Base-by-base conservation (phyloP, 2,329 filamentous ascomycete genomes). In the Metarhizium anisopliae region DNA sequence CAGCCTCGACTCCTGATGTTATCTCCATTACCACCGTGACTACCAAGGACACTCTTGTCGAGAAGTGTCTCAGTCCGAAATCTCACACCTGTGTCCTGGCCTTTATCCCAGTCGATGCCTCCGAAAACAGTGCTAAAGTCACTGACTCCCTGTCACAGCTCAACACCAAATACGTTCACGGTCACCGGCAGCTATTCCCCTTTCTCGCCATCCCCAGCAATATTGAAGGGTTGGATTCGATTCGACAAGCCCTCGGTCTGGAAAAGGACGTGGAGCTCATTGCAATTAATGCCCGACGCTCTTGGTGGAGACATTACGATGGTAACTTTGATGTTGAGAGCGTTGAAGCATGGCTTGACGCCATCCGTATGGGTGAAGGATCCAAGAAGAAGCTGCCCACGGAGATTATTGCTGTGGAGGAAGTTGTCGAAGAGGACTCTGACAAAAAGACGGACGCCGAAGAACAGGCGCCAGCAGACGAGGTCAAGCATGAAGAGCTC, bases 311-410 rank as follows among this genome's bases (percentile, higher is more conserved):
- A 64, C 82, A 80, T 56, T 94, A 89, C 68, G 74, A 82, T 51
- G 83, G 80, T 2, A 74, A 80, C 47, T 84, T 84, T 49, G 82
- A 80, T 55, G 67, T 77, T 29, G 76, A 80, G 54, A 81, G 79
- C 30, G 75, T 99, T 35, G 90, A 96, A 73, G 75, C 76, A 59
- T 99, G 93, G 90, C 83, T 99, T 57, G 94, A 99, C 66, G 80
- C 83, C n/a, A 90, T 97, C 59, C 85, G 90, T 42, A 80, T 99
- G 77, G 90, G 92, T 53, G 93, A 97, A 67, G 88, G 90, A 2
- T 74, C 80, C 57, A 96, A 93, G 78, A 79, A 84, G 64, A 89
- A 85, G 73, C 69, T 94, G 47, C 88, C 89, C 0, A 79, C 81
- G 57, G 80, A 77, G 3, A 38, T 57, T 2, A 64, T 89, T 47